phyloP scores from a whole-genome alignment of 495 filamentous ascomycete species.

The Elaphomyces granulatus region DNA sequence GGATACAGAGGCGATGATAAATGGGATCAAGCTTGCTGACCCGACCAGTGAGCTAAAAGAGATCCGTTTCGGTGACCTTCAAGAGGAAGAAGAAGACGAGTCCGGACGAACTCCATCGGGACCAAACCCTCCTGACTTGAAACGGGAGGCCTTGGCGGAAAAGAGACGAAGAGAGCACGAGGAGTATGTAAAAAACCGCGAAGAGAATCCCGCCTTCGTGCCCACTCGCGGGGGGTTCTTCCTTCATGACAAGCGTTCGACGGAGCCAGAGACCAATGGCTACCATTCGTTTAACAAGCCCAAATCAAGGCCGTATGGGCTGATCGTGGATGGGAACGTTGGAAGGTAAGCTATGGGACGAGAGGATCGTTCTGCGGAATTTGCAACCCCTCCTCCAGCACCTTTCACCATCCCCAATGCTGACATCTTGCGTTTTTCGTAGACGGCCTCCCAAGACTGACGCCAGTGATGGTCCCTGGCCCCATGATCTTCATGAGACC shows the following conservation, averaged over 20 bases:
- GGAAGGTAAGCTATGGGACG: constrained; percentile 19
- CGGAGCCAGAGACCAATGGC: constrained; percentile 52
- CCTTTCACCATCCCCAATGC: background rate
- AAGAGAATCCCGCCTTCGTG: constrained; percentile 85
- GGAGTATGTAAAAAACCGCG: constrained; percentile 72
- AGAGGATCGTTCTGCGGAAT: background rate
- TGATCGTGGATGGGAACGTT: constrained; percentile 35
- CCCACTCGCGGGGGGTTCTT: constrained; percentile 94
- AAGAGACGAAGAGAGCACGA: constrained; percentile 74
- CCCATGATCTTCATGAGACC: constrained; percentile 89
- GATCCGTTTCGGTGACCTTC: constrained; percentile 52
- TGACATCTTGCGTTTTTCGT: constrained; percentile 24
- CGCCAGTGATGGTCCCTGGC: constrained; percentile 71
- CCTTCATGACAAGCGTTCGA: constrained; percentile 83
- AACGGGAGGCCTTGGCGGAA: constrained; percentile 42
- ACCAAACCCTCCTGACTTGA: constrained; percentile 22
- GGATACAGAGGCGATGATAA: constrained; percentile 85
- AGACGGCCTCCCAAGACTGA: constrained; percentile 61
- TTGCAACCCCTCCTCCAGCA: too few relatives aligned
- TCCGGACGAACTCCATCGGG: constrained; percentile 25
- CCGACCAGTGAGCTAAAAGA: constrained; percentile 37
- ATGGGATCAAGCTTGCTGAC: constrained; percentile 56
- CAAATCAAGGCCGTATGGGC: constrained; percentile 30
- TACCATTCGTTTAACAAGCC: constrained; percentile 26
- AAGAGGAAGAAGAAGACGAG: constrained; percentile 18